Base-by-base conservation (phyloP, 1,139 yeast genomes). In the Pichiaceae sp. region DNA sequence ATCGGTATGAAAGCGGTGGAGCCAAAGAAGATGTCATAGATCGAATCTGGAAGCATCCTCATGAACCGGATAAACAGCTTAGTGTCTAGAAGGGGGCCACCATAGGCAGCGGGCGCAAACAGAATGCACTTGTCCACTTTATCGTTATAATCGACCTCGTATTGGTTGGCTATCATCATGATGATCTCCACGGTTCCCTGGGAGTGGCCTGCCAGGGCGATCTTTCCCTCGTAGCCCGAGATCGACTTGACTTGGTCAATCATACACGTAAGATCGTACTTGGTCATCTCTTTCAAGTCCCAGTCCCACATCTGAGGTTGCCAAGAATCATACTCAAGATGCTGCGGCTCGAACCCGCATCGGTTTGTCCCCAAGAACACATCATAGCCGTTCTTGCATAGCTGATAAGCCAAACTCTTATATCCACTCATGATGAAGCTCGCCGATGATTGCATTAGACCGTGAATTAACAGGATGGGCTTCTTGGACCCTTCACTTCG, bases 291-390 rank as follows among this genome's bases (percentile, higher is more conserved):
- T 17, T 70, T 60, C 36, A 89, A 72, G 49, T 85, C 89, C 98
- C 98, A 91, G 47, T 83, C 75, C 94, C 93, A 81, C 62, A 60
- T 74, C 59, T 62, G 60, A 41, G 66, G 73, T 61, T 75, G 74
- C 47, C 50, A 63, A 42, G 60, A 63, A 41, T 44, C 66, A 60
- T 59, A 64, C 41, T 44, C 49, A 1, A 60, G 52, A 56, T 84
- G 93, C 38, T 68, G 63, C 0, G 95, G 85, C 29, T 70, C 65
- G 55, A 87, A 85, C 25, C 95, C 93, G 43, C 95, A 78, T 41
- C 98, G 63, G 54, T 89, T 89, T 53, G 89, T 87, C 1, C 96
- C 97, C 38, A 91, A 59, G 96, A 97, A 91, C 1, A 91, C 91
- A 49, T 91, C 97, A 54, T 70, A 86, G 0, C 95, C 95, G 20